Evolutionary conservation across 495 filamentous ascomycete genomes (phyloP), one percentile per base, ranked within the genome.

Genomic region (Rhypophila decipiens): DNA sequence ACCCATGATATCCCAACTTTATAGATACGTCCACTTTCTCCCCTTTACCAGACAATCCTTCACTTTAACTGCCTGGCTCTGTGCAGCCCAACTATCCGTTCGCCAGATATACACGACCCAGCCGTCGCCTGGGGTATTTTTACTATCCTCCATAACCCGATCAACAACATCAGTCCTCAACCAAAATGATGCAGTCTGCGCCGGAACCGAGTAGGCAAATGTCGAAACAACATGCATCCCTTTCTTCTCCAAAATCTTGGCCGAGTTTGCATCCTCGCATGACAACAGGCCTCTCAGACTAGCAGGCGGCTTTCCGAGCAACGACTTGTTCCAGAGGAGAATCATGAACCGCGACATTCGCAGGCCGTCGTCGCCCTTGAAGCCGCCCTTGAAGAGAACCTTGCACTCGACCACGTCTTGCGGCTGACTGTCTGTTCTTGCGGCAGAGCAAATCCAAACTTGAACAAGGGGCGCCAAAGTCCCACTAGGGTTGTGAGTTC

Each of bases 401-500:
- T 43, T 50, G 40, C 58, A 61, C 47, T 69, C 57, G 40, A 31
- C 34, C n/a, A 67, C 50, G 3, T 39, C 50, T 13, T 52, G 50
- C 8, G 55, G 49, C 5, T 53, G 36, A 2, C 55, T 58, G 7
- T 64, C 19, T 22, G 20, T 49, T n/a, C 46, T 50, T 5, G 36
- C 27, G 7, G 50, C 56, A 10, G 53, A 47, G 24, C 42, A 18
- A 61, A 10, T 5, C 63, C 56, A 46, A 65, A 64, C 13, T 64
- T 59, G 24, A 64, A 39, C 7, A 64, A 39, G 1, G 43, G 52
- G 10, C 42, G 35, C 66, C 66, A 68, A 4, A 63, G 59, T 11
- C 49, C 45, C 9, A 58, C 31, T 12, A 62, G 54, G 5, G 57
- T 66, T 12, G 57, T 56, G 38, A 68, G 59, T 31, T 71, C 59